Conservation (phyloP, 805 yeast genomes). For the Lipomyces mesembrius region DNA sequence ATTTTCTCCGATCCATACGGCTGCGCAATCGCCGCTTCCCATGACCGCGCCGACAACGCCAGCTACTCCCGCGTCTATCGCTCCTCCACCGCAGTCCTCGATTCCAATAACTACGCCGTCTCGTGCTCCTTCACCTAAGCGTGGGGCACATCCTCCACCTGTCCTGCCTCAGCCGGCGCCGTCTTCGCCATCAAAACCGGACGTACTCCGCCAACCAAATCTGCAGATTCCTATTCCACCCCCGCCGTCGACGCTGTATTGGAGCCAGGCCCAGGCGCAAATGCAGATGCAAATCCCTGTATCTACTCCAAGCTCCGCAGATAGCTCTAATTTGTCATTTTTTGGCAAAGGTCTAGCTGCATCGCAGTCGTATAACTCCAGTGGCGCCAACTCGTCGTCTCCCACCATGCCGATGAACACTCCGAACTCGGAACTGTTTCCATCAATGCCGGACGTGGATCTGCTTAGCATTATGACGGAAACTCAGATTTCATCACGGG, state of each 20-base stretch:
- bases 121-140: constrained; percentile 25
- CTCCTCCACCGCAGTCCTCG: constrained; percentile 4
- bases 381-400: neutral
- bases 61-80: neutral
- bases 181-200: constrained; percentile 17
- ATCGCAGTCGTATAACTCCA: neutral
- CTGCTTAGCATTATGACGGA: constrained; percentile 25
- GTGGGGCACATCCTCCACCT: constrained; percentile 8
- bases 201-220: constrained; percentile 19
- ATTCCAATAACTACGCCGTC: constrained; percentile 7
- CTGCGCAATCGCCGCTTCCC: constrained; percentile 6
- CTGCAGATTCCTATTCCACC: constrained; percentile 36
- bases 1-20: neutral
- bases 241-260: constrained; percentile 20
- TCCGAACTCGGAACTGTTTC: constrained; percentile 28
- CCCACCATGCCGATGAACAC: neutral
- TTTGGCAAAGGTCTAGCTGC: constrained; percentile 4
- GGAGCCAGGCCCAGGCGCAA: constrained; percentile 18
- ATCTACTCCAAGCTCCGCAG: neutral
- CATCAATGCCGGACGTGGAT: constrained; percentile 27
- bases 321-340: neutral
- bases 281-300: constrained; percentile 12
- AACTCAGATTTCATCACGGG: constrained; percentile 9
- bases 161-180: constrained; percentile 8
- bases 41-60: constrained; percentile 6